Base-by-base conservation (phyloP, 345 rosid genomes). In the Dimocarpus longan region DNA sequence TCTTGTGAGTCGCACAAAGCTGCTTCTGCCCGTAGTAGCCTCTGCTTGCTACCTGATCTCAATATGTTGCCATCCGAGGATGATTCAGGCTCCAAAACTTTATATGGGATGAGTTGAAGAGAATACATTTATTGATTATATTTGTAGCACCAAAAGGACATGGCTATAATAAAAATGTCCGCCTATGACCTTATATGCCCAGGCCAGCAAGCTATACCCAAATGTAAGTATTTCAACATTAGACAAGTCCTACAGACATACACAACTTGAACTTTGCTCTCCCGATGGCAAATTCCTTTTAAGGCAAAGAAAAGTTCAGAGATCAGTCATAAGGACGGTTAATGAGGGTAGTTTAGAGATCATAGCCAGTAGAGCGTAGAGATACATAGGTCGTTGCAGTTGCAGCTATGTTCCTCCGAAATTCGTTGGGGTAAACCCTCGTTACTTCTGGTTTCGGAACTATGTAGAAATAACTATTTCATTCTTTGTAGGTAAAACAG, bases 11-110 rank as follows among this genome's bases (percentile, higher is more conserved):
- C 50, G 0, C 70, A 65, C n/a, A 79, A 86, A 68, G 80, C 71
- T 43, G 62, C 1, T 16, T 15, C 66, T 13, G 46, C 71, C 0
- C 74, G 6, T 28, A 78, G 82, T 16, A 71, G 82, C 77, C 71
- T 75, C 24, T 88, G 88, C 82, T 7, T 87, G 70, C 79, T 91
- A 11, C 96, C 97, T 46, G 98, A 94, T 88, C 87, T 94, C 54
- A 94, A 94, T 68, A 88, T 89, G 92, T 78, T 81, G 82, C 95
- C 92, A 1, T 68, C 70, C 0, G 95, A 87, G n/a, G 93, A 83
- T 73, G 93, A 89, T 5, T 75, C 81, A 52, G 68, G 76, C 24
- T 26, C 82, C 6, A 91, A 84, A 43, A 80, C 77, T 32, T 71
- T 83, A 72, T 80, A 81, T 18, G 86, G 88, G 39, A 70, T 50